Base-by-base conservation (phyloP, 768 basidiomycete species). In the Suillus spraguei region DNA sequence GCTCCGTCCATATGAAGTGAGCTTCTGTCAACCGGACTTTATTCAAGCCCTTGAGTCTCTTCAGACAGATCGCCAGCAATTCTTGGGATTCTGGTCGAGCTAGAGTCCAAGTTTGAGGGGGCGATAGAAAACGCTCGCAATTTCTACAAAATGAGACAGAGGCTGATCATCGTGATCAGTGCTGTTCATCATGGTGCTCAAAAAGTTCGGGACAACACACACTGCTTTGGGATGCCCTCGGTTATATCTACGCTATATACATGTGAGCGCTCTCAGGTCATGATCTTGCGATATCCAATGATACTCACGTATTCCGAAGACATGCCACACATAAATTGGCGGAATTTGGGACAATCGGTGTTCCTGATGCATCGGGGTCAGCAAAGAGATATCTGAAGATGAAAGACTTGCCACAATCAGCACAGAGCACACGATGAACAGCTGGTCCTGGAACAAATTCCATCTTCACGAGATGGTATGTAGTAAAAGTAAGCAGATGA, bases 1-100 rank as follows among this genome's bases (percentile, higher is more conserved):
- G 97, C 72, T 99, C 97, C 24, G 97, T 99, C 97, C 97, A 99
- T 71, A 99, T 94, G 76, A 99, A 99, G 66, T 95, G 93, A 2
- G 97, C 97, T 66, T 99, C 97, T n/a, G 97, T 96, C 49, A 99
- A 78, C 56, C 97, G 91, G 33, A 99, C 95, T 81, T 94, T 96
- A 70, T 87, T 90, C 28, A 99, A 81, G 3, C 95, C 95, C 73
- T 96, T 97, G 70, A 99, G 87, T 76, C 96, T 97, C 74, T 92
- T 94, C 63, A 99, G 79, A 76, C 97, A 99, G 63, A 99, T 89
- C 4, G 97, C 92, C 38, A 99, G 84, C 32, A 99, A 83, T 72
- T 99, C 96, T 60, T 97, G 80, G 0, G 94, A 97, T 80, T 99
- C 97, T 0, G 92, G 93, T 62, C 86, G 86, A 28, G 91, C 94